Base-by-base conservation (phyloP, 495 filamentous ascomycete genomes). In the Xylaria grammica region DNA sequence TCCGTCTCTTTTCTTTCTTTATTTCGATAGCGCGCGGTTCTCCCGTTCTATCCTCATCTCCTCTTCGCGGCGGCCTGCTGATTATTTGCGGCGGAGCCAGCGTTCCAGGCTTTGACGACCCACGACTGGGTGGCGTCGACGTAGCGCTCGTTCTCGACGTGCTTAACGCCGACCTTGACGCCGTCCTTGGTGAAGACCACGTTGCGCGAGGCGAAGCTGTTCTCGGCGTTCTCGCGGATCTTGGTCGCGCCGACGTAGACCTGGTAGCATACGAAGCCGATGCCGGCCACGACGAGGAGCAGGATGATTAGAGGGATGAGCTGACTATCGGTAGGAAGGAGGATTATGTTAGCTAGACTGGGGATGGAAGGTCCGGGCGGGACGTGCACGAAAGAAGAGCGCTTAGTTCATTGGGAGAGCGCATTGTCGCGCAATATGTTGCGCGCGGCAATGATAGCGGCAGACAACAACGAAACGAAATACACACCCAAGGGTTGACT, bases 161-260 rank as follows among this genome's bases (percentile, higher is more conserved):
- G 85, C 80, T 90, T 90, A 51, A 97, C 87, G 20, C 87, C 86
- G 45, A 97, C 91, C 69, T 87, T 90, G 79, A 94, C 79, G 15
- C 94, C 94, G 65, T 96, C 92, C 75, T 90, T 93, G 32, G 90
- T 89, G 74, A 96, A 88, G 32, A 85, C 78, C 29, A 97, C 82
- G 72, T 97, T 87, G 79, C 90, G 91, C 75, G 87, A 85, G 79
- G 91, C 90, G 87, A 97, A 90, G 72, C 90, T 89, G 70, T 87
- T 79, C 40, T 79, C 83, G 29, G 91, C 90, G 59, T 85, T 84
- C 54, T 85, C 79, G 62, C 87, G 83, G 65, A 97, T 87, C 70
- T 92, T 85, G 66, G 84, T 82, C 22, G 84, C 75, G 72, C 89
- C 88, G 53, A 85, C 79, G 80, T 93, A 97, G 63, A 90, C 82